Evolutionary conservation across 2,329 filamentous ascomycete genomes (phyloP).

Genomic region (Ophiosphaerella herpotricha): DNA sequence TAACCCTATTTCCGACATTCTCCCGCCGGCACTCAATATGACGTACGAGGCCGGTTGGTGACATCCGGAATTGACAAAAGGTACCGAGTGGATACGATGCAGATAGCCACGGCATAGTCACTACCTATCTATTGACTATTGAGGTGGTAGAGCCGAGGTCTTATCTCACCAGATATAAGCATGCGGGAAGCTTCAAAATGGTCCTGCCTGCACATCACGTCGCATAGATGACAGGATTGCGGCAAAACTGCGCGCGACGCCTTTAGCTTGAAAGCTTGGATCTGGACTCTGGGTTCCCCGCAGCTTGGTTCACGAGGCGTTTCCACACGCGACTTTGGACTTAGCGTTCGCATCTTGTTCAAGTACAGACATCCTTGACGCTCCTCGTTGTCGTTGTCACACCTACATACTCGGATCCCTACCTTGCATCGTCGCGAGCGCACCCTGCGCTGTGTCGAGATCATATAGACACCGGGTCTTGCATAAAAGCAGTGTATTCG

Average conservation of each 20-base stretch:
- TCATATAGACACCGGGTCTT: not conserved
- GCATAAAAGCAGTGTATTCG: not conserved
- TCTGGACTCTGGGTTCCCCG: conserved; percentile 4
- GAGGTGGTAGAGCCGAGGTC: not conserved
- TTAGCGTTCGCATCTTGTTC: not conserved
- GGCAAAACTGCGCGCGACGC: not conserved
- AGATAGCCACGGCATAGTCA: not conserved
- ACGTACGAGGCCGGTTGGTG: conserved; percentile 17
- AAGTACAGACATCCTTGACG: not conserved
- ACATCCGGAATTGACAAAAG: conserved; percentile 14
- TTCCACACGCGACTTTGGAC: conserved; percentile 1
- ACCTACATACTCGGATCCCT: not conserved
- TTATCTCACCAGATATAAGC: not conserved
- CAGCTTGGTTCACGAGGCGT: not conserved
- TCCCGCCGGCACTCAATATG: conserved; percentile 9
- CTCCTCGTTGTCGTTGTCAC: not conserved
- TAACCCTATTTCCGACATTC: conserved; percentile 9
- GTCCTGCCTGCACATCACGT: not conserved
- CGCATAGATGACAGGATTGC: not conserved
- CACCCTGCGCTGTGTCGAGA: too few species aligned
- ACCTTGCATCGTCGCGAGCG: not conserved
- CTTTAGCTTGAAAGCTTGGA: conserved; percentile 4
- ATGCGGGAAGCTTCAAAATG: not conserved
- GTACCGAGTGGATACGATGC: not conserved
- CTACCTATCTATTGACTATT: not conserved